Percentiles rank a stretch among this genome's conserved stretches.
phyloP scores from a whole-genome alignment of 768 basidiomycete genomes.

The Leccinellum albellum region DNA sequence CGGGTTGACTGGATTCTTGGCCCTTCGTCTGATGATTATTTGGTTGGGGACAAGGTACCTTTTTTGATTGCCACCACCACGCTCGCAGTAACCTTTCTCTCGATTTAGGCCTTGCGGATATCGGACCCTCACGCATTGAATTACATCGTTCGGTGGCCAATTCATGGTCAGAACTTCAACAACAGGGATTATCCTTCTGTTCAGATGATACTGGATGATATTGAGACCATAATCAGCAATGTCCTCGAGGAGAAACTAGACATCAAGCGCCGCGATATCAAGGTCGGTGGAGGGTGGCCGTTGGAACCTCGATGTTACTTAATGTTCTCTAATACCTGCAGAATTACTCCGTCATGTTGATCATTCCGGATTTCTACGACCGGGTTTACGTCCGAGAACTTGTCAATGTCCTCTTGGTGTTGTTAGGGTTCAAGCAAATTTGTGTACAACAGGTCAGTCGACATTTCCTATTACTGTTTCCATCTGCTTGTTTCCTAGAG shows the following conservation, averaged over 20 bases:
- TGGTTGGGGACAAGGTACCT: conserved; percentile 70
- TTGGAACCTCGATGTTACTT: neutral
- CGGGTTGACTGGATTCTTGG: conserved; percentile 79
- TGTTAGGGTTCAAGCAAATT: conserved; percentile 90
- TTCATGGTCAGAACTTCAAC: conserved; percentile 81
- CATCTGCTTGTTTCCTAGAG: too few relatives aligned
- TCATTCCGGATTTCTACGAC: conserved; percentile 92
- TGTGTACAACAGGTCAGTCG: conserved; percentile 78
- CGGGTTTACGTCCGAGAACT: conserved; percentile 78
- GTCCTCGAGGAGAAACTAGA: conserved; percentile 60
- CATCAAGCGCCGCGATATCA: conserved; percentile 51
- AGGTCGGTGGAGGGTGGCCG: conserved; percentile 40
- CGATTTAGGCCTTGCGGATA: conserved; percentile 61
- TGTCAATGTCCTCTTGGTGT: conserved; percentile 63
- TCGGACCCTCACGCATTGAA: conserved; percentile 64
- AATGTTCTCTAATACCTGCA: conserved; percentile 29
- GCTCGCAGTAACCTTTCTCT: conserved; percentile 6
- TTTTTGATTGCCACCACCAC: neutral
- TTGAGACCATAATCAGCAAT: conserved; percentile 63
- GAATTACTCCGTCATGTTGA: conserved; percentile 84
- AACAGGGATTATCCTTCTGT: conserved; percentile 68
- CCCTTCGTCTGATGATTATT: conserved; percentile 42
- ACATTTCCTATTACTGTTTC: neutral
- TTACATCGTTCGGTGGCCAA: conserved; percentile 79
- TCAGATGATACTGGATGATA: conserved; percentile 71